phyloP scores from a whole-genome alignment of 2,329 filamentous ascomycete genomes.

The Phaeosphaeria sp. region DNA sequence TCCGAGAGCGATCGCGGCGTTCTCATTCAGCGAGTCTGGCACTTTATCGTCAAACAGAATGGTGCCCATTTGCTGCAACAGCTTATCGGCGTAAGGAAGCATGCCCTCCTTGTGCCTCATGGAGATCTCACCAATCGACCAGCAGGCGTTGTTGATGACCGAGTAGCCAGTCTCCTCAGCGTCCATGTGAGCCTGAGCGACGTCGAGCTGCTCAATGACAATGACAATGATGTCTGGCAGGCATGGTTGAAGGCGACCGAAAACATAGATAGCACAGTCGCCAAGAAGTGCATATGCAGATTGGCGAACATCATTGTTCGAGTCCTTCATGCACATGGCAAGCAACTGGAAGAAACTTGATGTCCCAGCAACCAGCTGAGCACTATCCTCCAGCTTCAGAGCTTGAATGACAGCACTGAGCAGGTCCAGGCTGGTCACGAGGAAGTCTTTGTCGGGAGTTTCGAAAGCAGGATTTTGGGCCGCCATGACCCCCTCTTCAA shows the following conservation, averaged over 20 bases:
- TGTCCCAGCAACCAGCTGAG: constrained; percentile 76
- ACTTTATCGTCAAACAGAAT: constrained; percentile 88
- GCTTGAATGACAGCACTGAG: constrained; percentile 93
- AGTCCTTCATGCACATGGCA: constrained; percentile 89
- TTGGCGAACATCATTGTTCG: constrained; percentile 89
- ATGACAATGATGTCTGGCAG: constrained; percentile 78
- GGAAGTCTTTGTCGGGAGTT: constrained; percentile 91
- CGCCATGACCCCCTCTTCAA: constrained; percentile 79
- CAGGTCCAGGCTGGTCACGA: constrained; percentile 93
- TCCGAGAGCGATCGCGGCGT: constrained; percentile 91
- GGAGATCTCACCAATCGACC: constrained; percentile 92
- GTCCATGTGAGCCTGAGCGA: constrained; percentile 72
- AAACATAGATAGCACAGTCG: constrained; percentile 93
- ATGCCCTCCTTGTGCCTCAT: constrained; percentile 77
- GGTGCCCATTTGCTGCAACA: constrained; percentile 78
- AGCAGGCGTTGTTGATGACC: constrained; percentile 97
- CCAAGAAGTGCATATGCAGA: constrained; percentile 94
- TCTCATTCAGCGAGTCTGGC: constrained; percentile 87
- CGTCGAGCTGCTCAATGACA: constrained; percentile 85
- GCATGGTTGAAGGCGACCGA: constrained; percentile 77
- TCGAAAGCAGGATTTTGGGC: constrained; percentile 73
- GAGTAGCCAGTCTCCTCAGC: constrained; percentile 86
- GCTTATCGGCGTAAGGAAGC: constrained; percentile 75
- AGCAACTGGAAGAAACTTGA: constrained; percentile 90
- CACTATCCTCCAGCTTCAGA: constrained; percentile 74